Conservation (phyloP, 768 basidiomycete genomes). For the Pleurotus cornucopiae region DNA sequence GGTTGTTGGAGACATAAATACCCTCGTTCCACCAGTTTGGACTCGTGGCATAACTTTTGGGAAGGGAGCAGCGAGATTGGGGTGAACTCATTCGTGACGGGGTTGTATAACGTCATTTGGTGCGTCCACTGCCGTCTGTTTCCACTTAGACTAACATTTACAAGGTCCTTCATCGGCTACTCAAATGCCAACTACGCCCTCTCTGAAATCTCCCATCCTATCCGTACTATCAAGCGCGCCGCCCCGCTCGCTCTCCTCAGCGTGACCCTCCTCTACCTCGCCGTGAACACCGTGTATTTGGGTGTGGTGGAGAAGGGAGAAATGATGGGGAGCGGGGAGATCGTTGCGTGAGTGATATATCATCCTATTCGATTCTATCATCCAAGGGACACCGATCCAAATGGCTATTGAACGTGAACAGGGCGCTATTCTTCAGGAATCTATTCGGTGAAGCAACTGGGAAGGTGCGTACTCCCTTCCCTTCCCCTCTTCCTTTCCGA, state of each 20-base stretch:
- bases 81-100: conserved; percentile 57
- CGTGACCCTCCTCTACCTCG: conserved; percentile 57
- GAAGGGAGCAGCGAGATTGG: conserved; percentile 47
- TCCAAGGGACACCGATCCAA: neutral
- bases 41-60: conserved; percentile 54
- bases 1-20: conserved; percentile 9
- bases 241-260: conserved; percentile 61
- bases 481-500: neutral
- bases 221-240: conserved; percentile 66
- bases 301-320: conserved; percentile 68
- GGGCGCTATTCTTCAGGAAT: conserved; percentile 72
- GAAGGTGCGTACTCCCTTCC: conserved; percentile 31
- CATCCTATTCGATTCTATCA: neutral
- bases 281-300: conserved; percentile 71
- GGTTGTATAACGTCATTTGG: conserved; percentile 72
- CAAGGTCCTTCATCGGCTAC: conserved; percentile 70
- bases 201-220: conserved; percentile 66
- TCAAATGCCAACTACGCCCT: conserved; percentile 73
- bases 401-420: conserved; percentile 15
- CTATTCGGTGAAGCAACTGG: conserved; percentile 62
- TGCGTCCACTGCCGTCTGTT: conserved; percentile 18
- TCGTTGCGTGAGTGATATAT: conserved; percentile 54
- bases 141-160: neutral
- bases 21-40: too few species aligned
- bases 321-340: conserved; percentile 58